These are phyloP conservation scores for Murraya koenigii DNA, from an alignment of 345 rosid genomes.

Conservation along the genomic window DNA sequence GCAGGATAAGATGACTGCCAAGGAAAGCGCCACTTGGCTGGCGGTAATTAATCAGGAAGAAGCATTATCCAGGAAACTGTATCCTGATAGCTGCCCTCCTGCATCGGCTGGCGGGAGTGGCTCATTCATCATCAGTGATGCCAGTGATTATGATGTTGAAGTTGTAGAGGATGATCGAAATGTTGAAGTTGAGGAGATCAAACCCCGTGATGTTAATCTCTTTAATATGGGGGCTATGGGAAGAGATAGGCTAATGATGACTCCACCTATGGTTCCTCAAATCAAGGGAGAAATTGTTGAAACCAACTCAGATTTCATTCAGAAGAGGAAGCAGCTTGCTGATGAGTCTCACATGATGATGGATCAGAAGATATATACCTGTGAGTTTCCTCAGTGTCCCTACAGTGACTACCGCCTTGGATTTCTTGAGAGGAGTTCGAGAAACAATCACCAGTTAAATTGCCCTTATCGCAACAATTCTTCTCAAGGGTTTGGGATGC, in stretches of 20 bases:
- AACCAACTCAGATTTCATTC: conserved; percentile 30
- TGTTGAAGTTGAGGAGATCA: conserved; percentile 42
- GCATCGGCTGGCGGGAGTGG: conserved; percentile 44
- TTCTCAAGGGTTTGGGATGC: conserved; percentile 32
- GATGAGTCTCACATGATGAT: conserved; percentile 30
- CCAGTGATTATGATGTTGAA: conserved; percentile 76
- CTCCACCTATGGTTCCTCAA: conserved; percentile 28
- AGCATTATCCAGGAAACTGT: conserved; percentile 53
- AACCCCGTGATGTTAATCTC: conserved; percentile 39
- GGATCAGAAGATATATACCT: conserved; percentile 40
- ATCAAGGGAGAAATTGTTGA: conserved; percentile 55
- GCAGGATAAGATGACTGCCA: conserved; percentile 92
- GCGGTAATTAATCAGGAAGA: conserved; percentile 74
- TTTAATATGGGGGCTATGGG: conserved; percentile 30
- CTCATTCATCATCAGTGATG: conserved; percentile 45
- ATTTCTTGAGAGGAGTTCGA: conserved; percentile 53
- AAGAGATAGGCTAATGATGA: conserved; percentile 30
- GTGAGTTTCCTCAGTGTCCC: conserved; percentile 63
- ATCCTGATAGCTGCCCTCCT: conserved; percentile 56
- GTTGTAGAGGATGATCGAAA: conserved; percentile 36
- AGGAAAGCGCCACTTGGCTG: conserved; percentile 84
- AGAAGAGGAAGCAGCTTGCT: conserved; percentile 53
- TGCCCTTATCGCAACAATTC: conserved; percentile 38
- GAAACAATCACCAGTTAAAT: conserved; percentile 70
- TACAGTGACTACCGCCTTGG: conserved; percentile 44